Percentiles rank a stretch among this genome's conserved stretches.
These are phyloP conservation scores for Malus hybrid DNA, from an alignment of 331 rosid genomes.

Conservation along the genomic window DNA sequence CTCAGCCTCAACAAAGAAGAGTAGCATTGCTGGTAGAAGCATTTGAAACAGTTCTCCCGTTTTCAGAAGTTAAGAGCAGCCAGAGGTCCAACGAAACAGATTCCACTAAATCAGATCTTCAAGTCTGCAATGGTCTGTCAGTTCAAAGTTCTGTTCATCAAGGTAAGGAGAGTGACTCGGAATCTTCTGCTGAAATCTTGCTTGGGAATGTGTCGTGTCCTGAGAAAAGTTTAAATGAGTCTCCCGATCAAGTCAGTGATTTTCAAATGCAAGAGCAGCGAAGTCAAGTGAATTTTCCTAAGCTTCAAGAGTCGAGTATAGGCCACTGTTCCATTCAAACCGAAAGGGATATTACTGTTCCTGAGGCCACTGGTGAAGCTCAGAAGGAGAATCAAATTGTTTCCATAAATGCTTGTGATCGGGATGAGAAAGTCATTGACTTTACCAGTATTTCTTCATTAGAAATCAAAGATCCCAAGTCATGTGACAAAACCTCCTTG, in stretches of 20 bases:
- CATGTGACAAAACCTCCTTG: conserved; percentile 14
- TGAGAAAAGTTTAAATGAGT: conserved; percentile 9
- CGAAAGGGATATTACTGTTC: background rate
- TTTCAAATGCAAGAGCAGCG: conserved; percentile 17
- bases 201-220: conserved; percentile 16
- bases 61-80: conserved; percentile 31
- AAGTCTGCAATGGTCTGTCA: conserved; percentile 14
- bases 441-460: conserved; percentile 9
- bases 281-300: conserved; percentile 5
- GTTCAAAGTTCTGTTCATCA: conserved; percentile 18
- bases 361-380: conserved; percentile 19
- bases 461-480: conserved; percentile 25
- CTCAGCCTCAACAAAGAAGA: conserved; percentile 62
- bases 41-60: conserved; percentile 71
- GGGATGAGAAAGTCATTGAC: conserved; percentile 7
- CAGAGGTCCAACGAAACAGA: conserved; percentile 12
- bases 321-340: conserved; percentile 3
- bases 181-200: conserved; percentile 9
- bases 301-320: background rate
- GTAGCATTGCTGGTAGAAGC: conserved; percentile 74
- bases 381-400: conserved; percentile 15
- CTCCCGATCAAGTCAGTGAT: conserved; percentile 16
- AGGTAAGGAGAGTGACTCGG: conserved; percentile 12
- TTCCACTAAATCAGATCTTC: conserved; percentile 28
- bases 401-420: conserved; percentile 9